Evolutionary conservation across 257 asterid species (phyloP), one percentile per base, ranked within the genome.

Genomic region (Knoxia roxburghii): DNA sequence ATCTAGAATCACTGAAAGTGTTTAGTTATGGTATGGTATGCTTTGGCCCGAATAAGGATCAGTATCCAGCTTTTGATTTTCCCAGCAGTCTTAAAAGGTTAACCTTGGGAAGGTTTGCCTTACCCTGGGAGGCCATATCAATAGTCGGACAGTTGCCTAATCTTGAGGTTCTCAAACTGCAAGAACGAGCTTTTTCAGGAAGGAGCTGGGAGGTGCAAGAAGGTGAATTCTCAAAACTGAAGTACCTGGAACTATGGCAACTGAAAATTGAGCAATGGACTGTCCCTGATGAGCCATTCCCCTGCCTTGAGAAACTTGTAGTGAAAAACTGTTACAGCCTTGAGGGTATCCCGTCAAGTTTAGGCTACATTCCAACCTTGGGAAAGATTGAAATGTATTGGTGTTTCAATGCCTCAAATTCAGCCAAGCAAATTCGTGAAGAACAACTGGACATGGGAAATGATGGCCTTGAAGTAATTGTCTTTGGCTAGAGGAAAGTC

Each of bases 71-170:
- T 14, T 64, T 58, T 14, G 8, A 41, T 21, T 56, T 72, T n/a
- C 76, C 76, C 35, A 39, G 21, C 7, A 65, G 15, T 48, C 67
- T 72, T 20, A 30, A 29, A 29, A 57, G 5, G 48, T 27, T 72
- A 46, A 69, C 35, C 8, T 52, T 58, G 8, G 37, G 43, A 15
- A 17, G 32, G 4, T 69, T 58, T 59, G 1, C 48, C 33, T 18
- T 69, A 12, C 73, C 73, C 14, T 58, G 73, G 73, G 20, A 3
- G 41, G 37, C 35, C 45, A 29, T 64, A 4, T 72, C 67, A 53
- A 14, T 32, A 20, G 32, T 64, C 53, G 67, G 56, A 26, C 6
- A n/a, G 24, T 59, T 58, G 26, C 60, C 60, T 18, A 5, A 33
- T 20, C 76, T 64, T 4, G 53, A 43, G 50, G 39, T 56, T 23